phyloP scores from a whole-genome alignment of 2,329 filamentous ascomycete genomes.

The Microcera coccophila region DNA sequence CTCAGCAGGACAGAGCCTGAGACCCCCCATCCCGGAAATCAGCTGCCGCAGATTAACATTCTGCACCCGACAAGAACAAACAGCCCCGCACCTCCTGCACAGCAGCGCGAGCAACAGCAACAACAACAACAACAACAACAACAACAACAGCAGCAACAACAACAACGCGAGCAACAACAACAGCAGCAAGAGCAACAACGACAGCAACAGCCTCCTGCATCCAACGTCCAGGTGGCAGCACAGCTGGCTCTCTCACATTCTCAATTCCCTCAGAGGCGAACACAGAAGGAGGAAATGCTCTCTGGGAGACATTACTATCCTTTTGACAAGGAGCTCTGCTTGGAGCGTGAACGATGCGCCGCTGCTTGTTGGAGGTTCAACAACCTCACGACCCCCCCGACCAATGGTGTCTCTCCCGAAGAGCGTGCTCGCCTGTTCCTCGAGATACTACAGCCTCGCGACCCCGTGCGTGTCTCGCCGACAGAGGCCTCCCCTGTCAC shows the following conservation, averaged over 20 bases:
- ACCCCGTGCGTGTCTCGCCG: conserved; percentile 54
- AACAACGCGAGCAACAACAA: conserved; percentile 29
- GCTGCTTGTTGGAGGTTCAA: conserved; percentile 83
- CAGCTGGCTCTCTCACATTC: conserved; percentile 56
- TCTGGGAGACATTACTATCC: conserved; percentile 74
- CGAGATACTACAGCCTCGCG: conserved; percentile 64
- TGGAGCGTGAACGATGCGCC: conserved; percentile 82
- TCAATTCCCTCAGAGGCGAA: conserved; percentile 47
- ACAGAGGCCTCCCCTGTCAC: conserved; percentile 49
- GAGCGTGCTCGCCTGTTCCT: conserved; percentile 68
- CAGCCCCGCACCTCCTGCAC: conserved; percentile 42
- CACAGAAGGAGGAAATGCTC: conserved; percentile 90
- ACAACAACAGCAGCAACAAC: conserved; percentile 25
- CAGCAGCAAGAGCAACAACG: background rate
- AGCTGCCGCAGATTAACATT: conserved; percentile 56
- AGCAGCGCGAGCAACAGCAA: background rate
- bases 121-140: conserved; percentile 12
- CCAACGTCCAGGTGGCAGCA: conserved; percentile 53
- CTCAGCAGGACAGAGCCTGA: conserved; percentile 54
- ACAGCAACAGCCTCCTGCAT: conserved; percentile 30
- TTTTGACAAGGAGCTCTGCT: conserved; percentile 70
- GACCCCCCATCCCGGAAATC: conserved; percentile 47
- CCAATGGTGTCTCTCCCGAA: conserved; percentile 63
- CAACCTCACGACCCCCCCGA: conserved; percentile 67
- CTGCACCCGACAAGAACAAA: conserved; percentile 49